Percentiles rank a stretch among this genome's conserved stretches.
Conservation (phyloP, 768 basidiomycete genomes). For the Pulveroboletus sp. region DNA sequence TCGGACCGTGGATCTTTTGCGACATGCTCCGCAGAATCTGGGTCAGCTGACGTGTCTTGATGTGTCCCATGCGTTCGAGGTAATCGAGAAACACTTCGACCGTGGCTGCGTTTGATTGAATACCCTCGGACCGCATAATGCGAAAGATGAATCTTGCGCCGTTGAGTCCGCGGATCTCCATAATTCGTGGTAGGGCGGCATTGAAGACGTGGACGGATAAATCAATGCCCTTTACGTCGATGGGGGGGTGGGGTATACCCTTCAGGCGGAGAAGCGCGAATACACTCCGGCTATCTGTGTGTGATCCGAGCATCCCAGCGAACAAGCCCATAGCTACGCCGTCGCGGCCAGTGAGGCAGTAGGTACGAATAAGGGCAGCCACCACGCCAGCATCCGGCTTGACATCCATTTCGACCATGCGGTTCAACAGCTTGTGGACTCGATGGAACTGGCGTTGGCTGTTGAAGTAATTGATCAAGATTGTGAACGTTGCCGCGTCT, state of each 20-base stretch:
- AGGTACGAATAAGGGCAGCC: conserved; percentile 55
- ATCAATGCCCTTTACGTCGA: conserved; percentile 27
- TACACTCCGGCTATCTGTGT: conserved; percentile 22
- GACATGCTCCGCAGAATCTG: conserved; percentile 45
- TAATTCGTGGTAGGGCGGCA: conserved; percentile 48
- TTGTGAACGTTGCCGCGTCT: conserved; percentile 57
- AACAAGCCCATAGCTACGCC: conserved; percentile 52
- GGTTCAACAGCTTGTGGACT: conserved; percentile 44
- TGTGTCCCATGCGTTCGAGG: conserved; percentile 41
- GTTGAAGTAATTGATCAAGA: conserved; percentile 56
- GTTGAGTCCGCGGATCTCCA: conserved; percentile 47
- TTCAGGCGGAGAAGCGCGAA: conserved; percentile 22
- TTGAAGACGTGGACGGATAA: conserved; percentile 56
- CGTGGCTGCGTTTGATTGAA: conserved; percentile 54
- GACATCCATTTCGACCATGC: conserved; percentile 43
- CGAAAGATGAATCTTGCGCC: conserved; percentile 44
- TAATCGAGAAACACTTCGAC: conserved; percentile 52
- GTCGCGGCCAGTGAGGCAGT: conserved; percentile 44
- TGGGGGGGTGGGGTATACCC: conserved; percentile 12
- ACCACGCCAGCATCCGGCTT: conserved; percentile 44
- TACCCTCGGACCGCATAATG: conserved; percentile 49
- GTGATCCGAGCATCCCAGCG: conserved; percentile 40
- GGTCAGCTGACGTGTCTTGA: conserved; percentile 45
- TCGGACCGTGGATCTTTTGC: conserved; percentile 40
- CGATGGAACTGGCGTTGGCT: conserved; percentile 40